phyloP scores from a whole-genome alignment of 2,329 filamentous ascomycete genomes.

The Fonsecaea pedrosoi region DNA sequence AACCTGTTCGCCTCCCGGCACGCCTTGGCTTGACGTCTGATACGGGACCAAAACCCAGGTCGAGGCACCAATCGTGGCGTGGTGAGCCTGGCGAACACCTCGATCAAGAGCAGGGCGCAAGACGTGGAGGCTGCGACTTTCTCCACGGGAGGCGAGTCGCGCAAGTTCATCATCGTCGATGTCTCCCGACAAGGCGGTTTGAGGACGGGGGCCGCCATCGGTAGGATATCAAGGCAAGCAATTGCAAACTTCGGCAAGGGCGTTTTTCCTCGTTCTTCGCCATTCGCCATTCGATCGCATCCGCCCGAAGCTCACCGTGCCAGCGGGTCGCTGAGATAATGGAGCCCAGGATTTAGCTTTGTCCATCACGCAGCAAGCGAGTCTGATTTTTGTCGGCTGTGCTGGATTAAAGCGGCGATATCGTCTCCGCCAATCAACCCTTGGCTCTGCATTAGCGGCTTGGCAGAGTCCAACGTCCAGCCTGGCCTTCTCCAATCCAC shows the following conservation, averaged over 20 bases:
- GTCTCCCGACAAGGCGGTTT: neutral
- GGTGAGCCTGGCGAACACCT: neutral
- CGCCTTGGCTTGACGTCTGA: slow-evolving; percentile 3
- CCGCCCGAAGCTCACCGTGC: slow-evolving; percentile 1
- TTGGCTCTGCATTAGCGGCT: neutral
- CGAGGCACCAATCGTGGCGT: neutral
- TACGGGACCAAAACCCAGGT: neutral
- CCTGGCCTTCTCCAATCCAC: slow-evolving; percentile 2
- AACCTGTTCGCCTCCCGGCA: neutral
- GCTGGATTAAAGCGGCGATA: neutral
- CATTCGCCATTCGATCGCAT: slow-evolving; percentile 1
- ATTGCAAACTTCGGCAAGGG: neutral
- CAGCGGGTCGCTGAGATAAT: neutral
- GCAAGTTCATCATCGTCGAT: neutral
- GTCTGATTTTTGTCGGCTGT: neutral
- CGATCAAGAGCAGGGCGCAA: slow-evolving; percentile 4
- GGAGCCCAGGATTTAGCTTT: neutral
- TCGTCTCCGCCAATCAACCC: neutral
- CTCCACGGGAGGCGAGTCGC: slow-evolving; percentile 5
- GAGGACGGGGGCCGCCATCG: neutral
- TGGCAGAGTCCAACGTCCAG: neutral
- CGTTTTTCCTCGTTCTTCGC: neutral
- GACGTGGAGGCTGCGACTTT: neutral
- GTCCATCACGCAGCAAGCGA: slow-evolving; percentile 2
- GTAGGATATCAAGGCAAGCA: neutral